phyloP scores from a whole-genome alignment of 768 basidiomycete species.

The Termitomyces sp. region DNA sequence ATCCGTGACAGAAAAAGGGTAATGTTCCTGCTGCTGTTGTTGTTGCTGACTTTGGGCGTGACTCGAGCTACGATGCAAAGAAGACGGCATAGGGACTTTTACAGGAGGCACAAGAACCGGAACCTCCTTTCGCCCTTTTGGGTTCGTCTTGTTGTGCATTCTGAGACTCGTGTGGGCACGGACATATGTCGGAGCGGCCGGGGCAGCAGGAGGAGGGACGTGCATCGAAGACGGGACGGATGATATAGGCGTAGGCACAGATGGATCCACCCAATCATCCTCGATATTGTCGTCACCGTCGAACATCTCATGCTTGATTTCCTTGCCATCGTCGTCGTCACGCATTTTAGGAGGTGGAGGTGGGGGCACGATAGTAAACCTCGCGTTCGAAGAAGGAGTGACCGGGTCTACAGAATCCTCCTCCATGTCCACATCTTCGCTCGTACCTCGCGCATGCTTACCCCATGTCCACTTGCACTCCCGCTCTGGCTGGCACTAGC shows the following conservation, averaged over 20 bases:
- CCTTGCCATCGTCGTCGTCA: slow-evolving; percentile 32
- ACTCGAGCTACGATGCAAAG: not conserved
- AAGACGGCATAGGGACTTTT: slow-evolving; percentile 27
- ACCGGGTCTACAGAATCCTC: slow-evolving; percentile 71
- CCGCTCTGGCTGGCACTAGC: slow-evolving; percentile 19
- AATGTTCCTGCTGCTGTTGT: slow-evolving; percentile 36
- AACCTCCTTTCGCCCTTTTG: slow-evolving; percentile 35
- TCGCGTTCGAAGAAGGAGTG: slow-evolving; percentile 56
- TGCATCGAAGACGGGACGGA: slow-evolving; percentile 11
- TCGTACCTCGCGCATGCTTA: slow-evolving; percentile 34
- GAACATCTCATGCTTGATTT: slow-evolving; percentile 44
- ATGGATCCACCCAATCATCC: slow-evolving; percentile 71
- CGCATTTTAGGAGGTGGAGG: not conserved
- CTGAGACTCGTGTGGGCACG: not conserved
- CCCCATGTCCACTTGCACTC: slow-evolving; percentile 16
- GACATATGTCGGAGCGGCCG: slow-evolving; percentile 21
- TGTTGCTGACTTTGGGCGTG: not conserved
- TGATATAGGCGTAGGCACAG: slow-evolving; percentile 34
- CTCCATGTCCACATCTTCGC: slow-evolving; percentile 64
- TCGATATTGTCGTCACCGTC: slow-evolving; percentile 54
- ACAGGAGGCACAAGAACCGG: slow-evolving; percentile 42
- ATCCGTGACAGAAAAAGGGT: slow-evolving; percentile 61
- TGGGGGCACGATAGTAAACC: slow-evolving; percentile 29
- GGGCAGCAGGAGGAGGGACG: slow-evolving; percentile 5
- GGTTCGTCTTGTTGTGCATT: slow-evolving; percentile 22